Conservation (phyloP, 2,329 filamentous ascomycete species). For the Colletotrichum sp. region DNA sequence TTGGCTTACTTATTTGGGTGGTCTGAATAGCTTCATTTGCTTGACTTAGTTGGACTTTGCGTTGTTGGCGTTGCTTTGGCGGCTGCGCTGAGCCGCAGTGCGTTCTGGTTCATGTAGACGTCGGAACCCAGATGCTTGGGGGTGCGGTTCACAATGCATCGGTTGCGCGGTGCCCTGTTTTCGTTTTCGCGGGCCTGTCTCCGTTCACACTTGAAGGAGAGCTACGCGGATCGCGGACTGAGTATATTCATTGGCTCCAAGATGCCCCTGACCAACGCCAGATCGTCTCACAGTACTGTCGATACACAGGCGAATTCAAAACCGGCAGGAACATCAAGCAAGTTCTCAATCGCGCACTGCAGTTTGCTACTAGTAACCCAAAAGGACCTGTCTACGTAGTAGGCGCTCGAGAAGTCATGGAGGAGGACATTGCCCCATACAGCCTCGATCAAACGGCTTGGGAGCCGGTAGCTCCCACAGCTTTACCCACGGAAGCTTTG, state of each 20-base stretch:
- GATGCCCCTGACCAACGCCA: conserved; percentile 76
- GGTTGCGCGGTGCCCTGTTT: conserved; percentile 69
- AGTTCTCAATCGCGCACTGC: conserved; percentile 78
- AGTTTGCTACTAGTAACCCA: conserved; percentile 75
- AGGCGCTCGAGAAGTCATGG: conserved; percentile 78
- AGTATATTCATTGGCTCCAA: conserved; percentile 82
- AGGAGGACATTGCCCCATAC: conserved; percentile 80
- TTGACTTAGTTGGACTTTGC: too few species aligned
- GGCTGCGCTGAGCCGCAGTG: conserved; percentile 74
- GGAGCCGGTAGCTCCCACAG: conserved; percentile 72
- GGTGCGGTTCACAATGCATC: conserved; percentile 76
- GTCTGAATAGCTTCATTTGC: too few species aligned
- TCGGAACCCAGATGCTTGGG: conserved; percentile 75
- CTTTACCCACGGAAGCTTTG: conserved; percentile 55
- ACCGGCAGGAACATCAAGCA: conserved; percentile 81
- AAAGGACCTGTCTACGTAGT: conserved; percentile 76
- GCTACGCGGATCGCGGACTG: conserved; percentile 70
- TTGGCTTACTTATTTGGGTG: too few species aligned
- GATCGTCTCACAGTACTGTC: conserved; percentile 79
- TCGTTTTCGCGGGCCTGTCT: conserved; percentile 75
- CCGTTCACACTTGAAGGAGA: conserved; percentile 76
- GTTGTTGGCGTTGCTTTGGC: too few species aligned
- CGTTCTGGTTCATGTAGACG: conserved; percentile 76
- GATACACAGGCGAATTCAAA: conserved; percentile 79
- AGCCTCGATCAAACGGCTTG: conserved; percentile 70